Evolutionary conservation across 495 filamentous ascomycete species (phyloP), one percentile per base, ranked within the genome.

Genomic region (Penicillium canescens): DNA sequence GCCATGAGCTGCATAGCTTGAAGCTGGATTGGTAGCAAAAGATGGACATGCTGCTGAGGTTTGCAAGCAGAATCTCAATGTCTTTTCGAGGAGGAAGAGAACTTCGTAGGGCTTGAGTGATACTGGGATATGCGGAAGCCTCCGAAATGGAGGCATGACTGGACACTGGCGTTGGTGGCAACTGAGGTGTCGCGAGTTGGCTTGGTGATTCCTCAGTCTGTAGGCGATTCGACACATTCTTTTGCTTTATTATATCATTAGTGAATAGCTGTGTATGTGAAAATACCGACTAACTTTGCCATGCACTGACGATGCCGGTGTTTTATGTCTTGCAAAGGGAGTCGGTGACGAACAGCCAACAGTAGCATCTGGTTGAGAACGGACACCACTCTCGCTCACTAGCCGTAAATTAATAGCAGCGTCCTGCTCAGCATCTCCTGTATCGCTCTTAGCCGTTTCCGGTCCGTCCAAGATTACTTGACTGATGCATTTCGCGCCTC

Each of bases 401-500:
- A 41, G 18, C 38, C 3, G 38, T 23, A 18, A 20, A 23, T 12
- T 41, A 8, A 23, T 5, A 41, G 38, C 4, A 41, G 14, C 38
- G 18, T 53, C 50, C 50, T 72, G 21, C 52, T 42, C 18, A 70
- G 59, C 37, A 66, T 57, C 26, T 56, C 57, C 12, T 54, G 56
- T 42, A 68, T 46, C 50, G 31, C 43, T 54, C 18, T 34, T 34
- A 12, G 59, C 41, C 11, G 55, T 38, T 14, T 54, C 39, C 10
- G 44, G 35, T 16, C 46, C 21, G 24, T 73, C 65, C 16, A 58
- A 57, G 26, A 59, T 46, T 20, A 76, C 74, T 53, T 80, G 78
- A 49, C 73, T 64, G 47, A 77, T 57, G 47, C 78, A 80, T 20
- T 14, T 42, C 4, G 50, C 57, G 24, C 57, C 47, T 1, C 77